Percentiles rank a stretch among this genome's conserved stretches.
Evolutionary conservation across 2,329 filamentous ascomycete genomes (phyloP).

Genomic region (Fusarium brevicatenulatum): DNA sequence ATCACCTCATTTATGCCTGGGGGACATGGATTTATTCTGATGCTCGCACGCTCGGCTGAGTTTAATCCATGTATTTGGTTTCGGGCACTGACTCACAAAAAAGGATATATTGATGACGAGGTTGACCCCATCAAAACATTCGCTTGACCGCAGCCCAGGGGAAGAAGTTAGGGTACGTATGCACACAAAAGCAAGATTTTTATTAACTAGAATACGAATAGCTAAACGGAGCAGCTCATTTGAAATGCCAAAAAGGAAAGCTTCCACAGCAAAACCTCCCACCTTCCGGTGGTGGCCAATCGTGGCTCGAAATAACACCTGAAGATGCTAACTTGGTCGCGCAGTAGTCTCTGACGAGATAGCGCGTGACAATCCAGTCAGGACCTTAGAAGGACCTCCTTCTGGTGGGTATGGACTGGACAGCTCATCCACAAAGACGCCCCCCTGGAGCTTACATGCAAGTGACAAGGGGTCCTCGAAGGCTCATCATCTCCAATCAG

Average conservation of each 20-base stretch:
- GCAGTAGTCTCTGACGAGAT: slow-evolving; percentile 39
- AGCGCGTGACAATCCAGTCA: slow-evolving; percentile 42
- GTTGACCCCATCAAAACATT: slow-evolving; percentile 24
- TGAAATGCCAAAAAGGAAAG: background rate
- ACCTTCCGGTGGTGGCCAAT: slow-evolving; percentile 29
- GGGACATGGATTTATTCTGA: slow-evolving; percentile 28
- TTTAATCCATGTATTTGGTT: slow-evolving; percentile 27
- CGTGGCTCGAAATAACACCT: slow-evolving; percentile 24
- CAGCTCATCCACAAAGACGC: slow-evolving; percentile 27
- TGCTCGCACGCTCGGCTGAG: slow-evolving; percentile 24
- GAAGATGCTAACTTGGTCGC: slow-evolving; percentile 35
- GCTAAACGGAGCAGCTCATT: background rate
- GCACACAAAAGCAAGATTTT: slow-evolving; percentile 9
- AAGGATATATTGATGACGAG: slow-evolving; percentile 32
- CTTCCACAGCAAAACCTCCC: slow-evolving; percentile 11
- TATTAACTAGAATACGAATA: background rate
- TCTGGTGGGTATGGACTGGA: slow-evolving; percentile 29
- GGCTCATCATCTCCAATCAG: slow-evolving; percentile 33
- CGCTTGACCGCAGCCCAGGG: slow-evolving; percentile 10
- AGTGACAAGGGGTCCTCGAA: slow-evolving; percentile 28
- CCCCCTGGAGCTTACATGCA: slow-evolving; percentile 26
- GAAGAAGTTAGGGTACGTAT: slow-evolving; percentile 16
- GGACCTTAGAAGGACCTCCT: slow-evolving; percentile 32
- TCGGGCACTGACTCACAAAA: slow-evolving; percentile 30
- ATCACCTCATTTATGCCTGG: slow-evolving; percentile 34